Percentiles rank a stretch among this genome's conserved stretches.
Evolutionary conservation across 2,329 filamentous ascomycete genomes (phyloP).

Genomic region (Tolypocladium paradoxum): DNA sequence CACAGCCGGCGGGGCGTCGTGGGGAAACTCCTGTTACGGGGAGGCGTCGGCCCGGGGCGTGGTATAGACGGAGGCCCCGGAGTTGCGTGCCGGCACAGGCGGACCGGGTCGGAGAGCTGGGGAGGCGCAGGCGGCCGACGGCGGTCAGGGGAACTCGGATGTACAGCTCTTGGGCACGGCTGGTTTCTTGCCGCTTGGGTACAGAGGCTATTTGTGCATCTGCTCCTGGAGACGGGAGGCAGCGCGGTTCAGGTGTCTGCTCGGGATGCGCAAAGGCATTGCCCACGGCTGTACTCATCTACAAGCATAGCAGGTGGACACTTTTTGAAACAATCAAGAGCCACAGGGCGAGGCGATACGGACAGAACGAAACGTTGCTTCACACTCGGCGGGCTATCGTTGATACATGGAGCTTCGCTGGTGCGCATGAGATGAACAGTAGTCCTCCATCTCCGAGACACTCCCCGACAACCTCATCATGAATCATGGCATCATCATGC

Average conservation of each 20-base stretch:
- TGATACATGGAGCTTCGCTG: neutral
- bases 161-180: neutral
- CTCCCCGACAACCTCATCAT: neutral
- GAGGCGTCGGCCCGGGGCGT: too few relatives aligned
- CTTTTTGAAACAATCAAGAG: neutral
- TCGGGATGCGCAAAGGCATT: neutral
- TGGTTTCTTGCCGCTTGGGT: neutral
- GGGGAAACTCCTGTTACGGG: too few relatives aligned
- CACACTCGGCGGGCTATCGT: neutral
- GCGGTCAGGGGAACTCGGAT: neutral
- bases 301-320: neutral
- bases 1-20: neutral
- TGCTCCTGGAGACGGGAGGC: neutral
- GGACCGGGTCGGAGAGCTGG: neutral
- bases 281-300: neutral
- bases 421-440: neutral
- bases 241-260: too few relatives aligned
- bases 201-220: neutral
- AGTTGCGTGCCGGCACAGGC: too few relatives aligned
- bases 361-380: neutral
- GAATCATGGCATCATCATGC: neutral
- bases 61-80: too few relatives aligned
- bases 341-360: neutral
- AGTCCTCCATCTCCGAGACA: neutral
- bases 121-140: neutral